Conservation (phyloP, 441 rosid genomes). For the Iberis amara region DNA sequence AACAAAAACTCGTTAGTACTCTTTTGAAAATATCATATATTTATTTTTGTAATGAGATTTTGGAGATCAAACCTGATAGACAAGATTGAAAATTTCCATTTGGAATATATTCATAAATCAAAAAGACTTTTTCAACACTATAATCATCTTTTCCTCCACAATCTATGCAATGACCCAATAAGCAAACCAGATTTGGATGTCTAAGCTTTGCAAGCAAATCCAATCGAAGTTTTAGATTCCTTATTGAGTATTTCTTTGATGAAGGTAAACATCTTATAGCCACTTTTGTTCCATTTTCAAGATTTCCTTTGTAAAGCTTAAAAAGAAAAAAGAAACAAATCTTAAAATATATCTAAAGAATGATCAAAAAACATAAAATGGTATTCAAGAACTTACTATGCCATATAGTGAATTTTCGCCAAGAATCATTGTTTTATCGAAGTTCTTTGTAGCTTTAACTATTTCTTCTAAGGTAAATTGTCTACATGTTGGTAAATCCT, state of each 20-base stretch:
- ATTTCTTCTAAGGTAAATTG: constrained; percentile 71
- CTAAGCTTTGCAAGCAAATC: constrained; percentile 80
- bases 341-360: not conserved
- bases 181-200: constrained; percentile 80
- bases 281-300: constrained; percentile 67
- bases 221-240: constrained; percentile 62
- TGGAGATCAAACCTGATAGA: constrained; percentile 43
- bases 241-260: constrained; percentile 63
- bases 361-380: constrained; percentile 1
- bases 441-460: constrained; percentile 73
- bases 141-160: constrained; percentile 52
- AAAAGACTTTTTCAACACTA: constrained; percentile 49
- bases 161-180: constrained; percentile 80
- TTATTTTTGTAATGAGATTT: too few relatives aligned
- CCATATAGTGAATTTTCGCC: constrained; percentile 65
- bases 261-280: constrained; percentile 61
- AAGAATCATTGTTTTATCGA: constrained; percentile 52
- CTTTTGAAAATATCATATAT: too few relatives aligned
- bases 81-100: constrained; percentile 49
- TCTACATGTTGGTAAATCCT: constrained; percentile 48
- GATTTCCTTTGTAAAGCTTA: constrained; percentile 80
- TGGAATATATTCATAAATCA: constrained; percentile 55
- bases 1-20: not conserved
- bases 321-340: constrained; percentile 18
- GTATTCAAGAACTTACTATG: constrained; percentile 44